Evolutionary conservation across 2,329 filamentous ascomycete genomes (phyloP), one percentile per base, ranked within the genome.

Genomic region (Cordyceps cateniannulata): DNA sequence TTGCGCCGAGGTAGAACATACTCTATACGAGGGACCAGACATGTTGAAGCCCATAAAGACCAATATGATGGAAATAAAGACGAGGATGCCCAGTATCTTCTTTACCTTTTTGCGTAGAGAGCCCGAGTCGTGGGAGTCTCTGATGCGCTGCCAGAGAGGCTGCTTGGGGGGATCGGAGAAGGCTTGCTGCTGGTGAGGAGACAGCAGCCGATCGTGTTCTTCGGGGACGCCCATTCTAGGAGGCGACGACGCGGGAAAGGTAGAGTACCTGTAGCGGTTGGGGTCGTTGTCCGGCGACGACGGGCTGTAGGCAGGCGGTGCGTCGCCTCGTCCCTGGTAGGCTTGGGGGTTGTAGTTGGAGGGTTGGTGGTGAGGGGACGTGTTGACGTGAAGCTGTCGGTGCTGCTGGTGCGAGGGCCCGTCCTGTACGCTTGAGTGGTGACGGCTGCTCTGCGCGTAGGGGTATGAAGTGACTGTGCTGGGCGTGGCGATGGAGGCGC

Each of bases 241-340:
- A 62, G 62, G 60, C 27, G 24, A 62, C 10, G 42, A 63, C 16
- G 65, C 68, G 1, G 68, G 62, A 66, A 82, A 79, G 8, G 79
- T 81, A 62, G 72, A 76, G 66, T 83, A 82, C 62, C 72, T 76
- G 66, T 82, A 81, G 63, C 72, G 75, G 59, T 63, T 69, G 53
- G 52, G 61, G 29, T 60, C 60, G 18, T 69, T 64, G 8, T 73
- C 69, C 14, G 76, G 75, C 24, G 72, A 71, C 18, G 73, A 71
- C 5, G 64, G 62, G 3, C 65, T 62, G 67, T 82, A 83, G 10
- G 80, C 80, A 7, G 80, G 80, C 10, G 80, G 80, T 6, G 79
- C 79, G 60, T 79, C 77, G 45, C 65, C 63, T 3, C 67, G 70
- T 40, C 64, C 62, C 62, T 63, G 62, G 27, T 62, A 62, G n/a